Base-by-base conservation (phyloP, 169 alveolate genomes). In the Cryptosporidium sp. region DNA sequence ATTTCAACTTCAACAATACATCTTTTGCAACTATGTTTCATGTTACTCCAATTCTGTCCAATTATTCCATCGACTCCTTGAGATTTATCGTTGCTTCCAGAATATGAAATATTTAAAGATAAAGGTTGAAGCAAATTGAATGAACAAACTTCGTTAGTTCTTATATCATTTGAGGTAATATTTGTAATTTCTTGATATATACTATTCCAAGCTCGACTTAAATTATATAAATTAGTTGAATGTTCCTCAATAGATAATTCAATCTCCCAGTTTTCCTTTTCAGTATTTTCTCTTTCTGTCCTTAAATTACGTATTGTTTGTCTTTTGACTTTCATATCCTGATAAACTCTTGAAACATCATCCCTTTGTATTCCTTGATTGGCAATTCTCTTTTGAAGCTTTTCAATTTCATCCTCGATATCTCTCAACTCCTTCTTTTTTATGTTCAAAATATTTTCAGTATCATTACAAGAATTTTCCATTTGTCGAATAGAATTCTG, bases 341-440 rank as follows among this genome's bases (percentile, higher is more conserved):
- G 89, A 51, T 80, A 80, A 18, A 80, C 89, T 62, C 89, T 80
- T 18, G 89, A 80, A n/a, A 80, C 89, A 45, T 80, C 89, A 23
- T 80, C 89, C 26, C 89, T 18, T 29, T 80, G 89, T 29, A 80
- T 80, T 26, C 89, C 75, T 39, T 80, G 89, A 33, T 60, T 80
- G 44, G 89, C 75, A 44, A 80, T 80, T 33, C 75, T 80, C 70
- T 80, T 80, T 60, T 80, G 89, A 12, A 80, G 52, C 29, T 48
- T 80, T 44, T 80, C 89, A 3, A 80, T 37, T 62, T 80, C 89
- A 39, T 80, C 89, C 33, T 80, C 89, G n/a, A 80, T 67, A 65
- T 23, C 75, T 35, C 75, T 37, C 8, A 80, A 39, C 29, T 80
- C 89, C 69, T 62, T 80, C 48, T 44, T 60, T 23, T 60, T 80